Evolutionary conservation across 192 early-diverging fungal species (phyloP).

Genomic region (Nowakowskiella sp.): DNA sequence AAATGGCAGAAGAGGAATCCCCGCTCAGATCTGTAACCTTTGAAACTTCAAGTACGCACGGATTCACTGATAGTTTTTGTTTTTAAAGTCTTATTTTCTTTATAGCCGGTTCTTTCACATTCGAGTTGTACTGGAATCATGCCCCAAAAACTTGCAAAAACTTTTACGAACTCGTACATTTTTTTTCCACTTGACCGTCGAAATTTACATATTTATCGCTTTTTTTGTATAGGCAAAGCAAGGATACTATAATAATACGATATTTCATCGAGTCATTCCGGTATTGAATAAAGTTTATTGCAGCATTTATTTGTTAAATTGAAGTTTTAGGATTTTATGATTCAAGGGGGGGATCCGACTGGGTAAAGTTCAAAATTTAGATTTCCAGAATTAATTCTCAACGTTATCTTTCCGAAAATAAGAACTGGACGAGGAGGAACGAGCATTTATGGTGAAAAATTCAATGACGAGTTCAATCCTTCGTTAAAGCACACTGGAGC

Average conservation of each 20-base stretch:
- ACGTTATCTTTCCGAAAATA: slow-evolving; percentile 89
- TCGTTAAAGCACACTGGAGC: slow-evolving; percentile 75
- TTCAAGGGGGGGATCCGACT: slow-evolving; percentile 68
- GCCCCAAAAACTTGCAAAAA: slow-evolving; percentile 74
- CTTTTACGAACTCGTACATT: slow-evolving; percentile 62
- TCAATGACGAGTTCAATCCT: slow-evolving; percentile 74
- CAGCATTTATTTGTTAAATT: neutral
- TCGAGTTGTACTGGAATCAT: slow-evolving; percentile 84
- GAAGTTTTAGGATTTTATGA: slow-evolving; percentile 75
- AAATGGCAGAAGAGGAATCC: too few species aligned
- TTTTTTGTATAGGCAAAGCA: slow-evolving; percentile 49
- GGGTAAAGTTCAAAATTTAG: slow-evolving; percentile 7
- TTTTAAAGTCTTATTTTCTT: too few species aligned
- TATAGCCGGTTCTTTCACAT: slow-evolving; percentile 53
- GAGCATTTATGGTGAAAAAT: slow-evolving; percentile 80
- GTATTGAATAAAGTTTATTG: slow-evolving; percentile 14
- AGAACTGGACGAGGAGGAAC: slow-evolving; percentile 83
- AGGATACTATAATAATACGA: slow-evolving; percentile 74
- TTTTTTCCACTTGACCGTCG: neutral
- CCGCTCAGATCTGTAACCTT: too few species aligned
- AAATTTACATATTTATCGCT: neutral
- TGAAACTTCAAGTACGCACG: too few species aligned
- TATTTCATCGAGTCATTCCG: slow-evolving; percentile 69
- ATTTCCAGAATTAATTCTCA: slow-evolving; percentile 1
- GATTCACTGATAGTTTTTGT: too few species aligned